Evolutionary conservation across 176 grass and related monocot genomes (phyloP).

Genomic region (Microstegium vimineum): DNA sequence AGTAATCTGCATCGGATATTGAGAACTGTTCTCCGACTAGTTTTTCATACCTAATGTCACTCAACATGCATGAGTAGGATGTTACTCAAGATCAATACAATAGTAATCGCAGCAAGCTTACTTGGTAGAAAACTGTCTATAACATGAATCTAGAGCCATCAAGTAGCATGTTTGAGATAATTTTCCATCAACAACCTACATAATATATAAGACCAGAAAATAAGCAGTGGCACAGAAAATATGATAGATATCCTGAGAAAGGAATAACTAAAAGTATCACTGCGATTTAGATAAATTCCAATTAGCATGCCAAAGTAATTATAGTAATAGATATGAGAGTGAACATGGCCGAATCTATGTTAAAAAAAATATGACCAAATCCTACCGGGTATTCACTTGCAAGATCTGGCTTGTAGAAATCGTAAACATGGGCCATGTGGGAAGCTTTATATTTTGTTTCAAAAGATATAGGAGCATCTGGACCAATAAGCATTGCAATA

Average conservation of each 20-base stretch:
- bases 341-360: neutral
- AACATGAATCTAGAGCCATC: conserved; percentile 66
- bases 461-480: conserved; percentile 58
- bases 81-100: neutral
- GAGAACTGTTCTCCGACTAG: conserved; percentile 67
- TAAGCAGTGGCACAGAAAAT: neutral
- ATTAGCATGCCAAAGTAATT: neutral
- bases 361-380: too few relatives aligned
- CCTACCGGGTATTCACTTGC: conserved; percentile 85
- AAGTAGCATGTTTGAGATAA: conserved; percentile 78
- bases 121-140: conserved; percentile 56
- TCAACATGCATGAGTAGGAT: neutral
- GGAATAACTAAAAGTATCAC: neutral
- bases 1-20: conserved; percentile 68
- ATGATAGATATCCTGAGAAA: neutral
- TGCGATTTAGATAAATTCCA: neutral
- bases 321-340: neutral
- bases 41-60: conserved; percentile 51
- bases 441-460: conserved; percentile 71
- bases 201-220: neutral
- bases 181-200: conserved; percentile 82
- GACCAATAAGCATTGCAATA: conserved; percentile 83
- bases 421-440: conserved; percentile 77
- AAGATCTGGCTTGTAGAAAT: conserved; percentile 81
- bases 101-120: conserved; percentile 26